Base-by-base conservation (phyloP, 1,284 basidiomycete genomes). In the Dichomitus squalens region DNA sequence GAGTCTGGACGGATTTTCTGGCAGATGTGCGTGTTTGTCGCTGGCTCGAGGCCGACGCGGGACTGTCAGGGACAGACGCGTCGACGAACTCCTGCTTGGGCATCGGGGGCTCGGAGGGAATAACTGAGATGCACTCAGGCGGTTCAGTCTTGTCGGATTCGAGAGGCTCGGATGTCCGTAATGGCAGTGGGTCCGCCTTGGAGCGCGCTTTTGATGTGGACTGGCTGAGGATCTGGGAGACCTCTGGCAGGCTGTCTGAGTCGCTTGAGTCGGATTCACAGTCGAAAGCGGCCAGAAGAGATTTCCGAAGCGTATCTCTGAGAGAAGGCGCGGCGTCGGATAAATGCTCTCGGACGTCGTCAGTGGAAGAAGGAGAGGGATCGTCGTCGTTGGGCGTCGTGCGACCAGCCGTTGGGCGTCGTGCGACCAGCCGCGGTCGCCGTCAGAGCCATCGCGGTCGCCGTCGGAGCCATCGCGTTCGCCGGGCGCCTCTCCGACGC, bases 231-330 rank as follows among this genome's bases (percentile, higher is more conserved):
- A 58, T 49, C 43, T 58, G 35, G 0, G 57, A 50, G 38, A 54
- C 31, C 23, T 58, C 52, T 9, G 57, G 57, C 36, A 58, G 12
- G 25, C 52, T 54, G 29, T 52, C 55, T 7, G 36, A 23, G 38
- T 51, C 39, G 49, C 51, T 53, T 8, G 40, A 44, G 16, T 29
- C 41, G 25, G 16, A 44, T 14, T 44, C 41, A 27, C 29, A 44
- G 27, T 44, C 39, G 39, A 9, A 21, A 7, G 39, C 20, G 39
- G 18, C 39, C 21, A 7, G 36, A 38, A 38, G 36, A 20, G 20
- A 9, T 18, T 8, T 20, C n/a, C 8, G 6, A 6, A 20, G 8
- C 18, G 36, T 20, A 12, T 16, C 21, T 41, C 21, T 20, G 2
- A 14, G 40, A 41, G 21, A 11, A 41, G 21, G 8, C 11, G 25